Percentiles rank a stretch among this genome's conserved stretches.
These are phyloP conservation scores for Ophiostoma novo-ulmi DNA, from an alignment of 2,329 filamentous ascomycete species.

Conservation along the genomic window DNA sequence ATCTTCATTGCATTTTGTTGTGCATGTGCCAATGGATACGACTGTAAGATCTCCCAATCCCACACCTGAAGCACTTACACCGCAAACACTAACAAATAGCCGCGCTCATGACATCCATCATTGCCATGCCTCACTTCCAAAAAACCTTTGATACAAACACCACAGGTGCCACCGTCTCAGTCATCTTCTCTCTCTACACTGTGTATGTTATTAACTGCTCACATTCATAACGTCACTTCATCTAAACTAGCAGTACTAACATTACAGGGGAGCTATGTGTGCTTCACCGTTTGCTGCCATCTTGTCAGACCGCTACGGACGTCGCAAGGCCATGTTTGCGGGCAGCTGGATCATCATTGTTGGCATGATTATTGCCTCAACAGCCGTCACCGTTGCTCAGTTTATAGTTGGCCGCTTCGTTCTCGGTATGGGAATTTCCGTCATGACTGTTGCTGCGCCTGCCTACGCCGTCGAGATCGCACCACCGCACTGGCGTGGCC, in stretches of 20 bases:
- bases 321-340: not conserved
- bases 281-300: not conserved
- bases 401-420: not conserved
- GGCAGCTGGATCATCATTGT: not conserved
- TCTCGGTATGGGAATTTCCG: not conserved
- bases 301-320: not conserved
- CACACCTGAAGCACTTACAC: not conserved
- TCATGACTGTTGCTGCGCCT: slow-evolving; percentile 30
- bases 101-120: slow-evolving; percentile 43
- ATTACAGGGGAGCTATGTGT: not conserved
- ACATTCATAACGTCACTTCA: too few species aligned
- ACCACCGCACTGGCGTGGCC: slow-evolving; percentile 48
- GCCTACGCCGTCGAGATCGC: slow-evolving; percentile 46
- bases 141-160: slow-evolving; percentile 37
- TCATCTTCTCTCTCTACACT: not conserved
- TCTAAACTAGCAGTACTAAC: not conserved
- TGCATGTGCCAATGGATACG: not conserved
- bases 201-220: not conserved
- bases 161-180: not conserved
- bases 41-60: not conserved
- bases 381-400: not conserved
- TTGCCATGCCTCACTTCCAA: slow-evolving; percentile 43
- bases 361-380: not conserved
- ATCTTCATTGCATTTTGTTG: slow-evolving; percentile 3
- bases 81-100: slow-evolving; percentile 24